Base-by-base conservation (phyloP, 1,284 basidiomycete genomes). In the Phellinidium pouzarii region DNA sequence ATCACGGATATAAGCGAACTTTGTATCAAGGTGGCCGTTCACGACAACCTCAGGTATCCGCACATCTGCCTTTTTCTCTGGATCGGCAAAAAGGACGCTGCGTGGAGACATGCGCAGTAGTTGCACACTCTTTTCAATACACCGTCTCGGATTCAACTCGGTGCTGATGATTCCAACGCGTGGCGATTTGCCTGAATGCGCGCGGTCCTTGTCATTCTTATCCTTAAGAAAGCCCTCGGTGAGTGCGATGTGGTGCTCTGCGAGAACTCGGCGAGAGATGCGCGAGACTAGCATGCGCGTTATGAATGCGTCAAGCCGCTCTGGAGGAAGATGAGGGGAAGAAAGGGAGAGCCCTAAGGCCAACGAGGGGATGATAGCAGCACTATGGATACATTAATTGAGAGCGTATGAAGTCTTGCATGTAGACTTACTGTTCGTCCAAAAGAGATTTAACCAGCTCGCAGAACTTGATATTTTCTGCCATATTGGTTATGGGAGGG, bases 141-240 rank as follows among this genome's bases (percentile, higher is more conserved):
- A 85, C 44, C 77, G 77, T 58, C 78, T 78, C 47, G 91, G 79
- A 59, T 79, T 78, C 43, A 94, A 68, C 1, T 77, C 77, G 0
- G 91, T 92, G 61, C 85, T 85, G 48, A 95, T 93, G 58, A 95
- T 87, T 6, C 92, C 92, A 25, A 95, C 89, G 62, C 87, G 87
- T 8, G 81, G 77, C 55, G 84, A 77, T 36, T 59, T 55, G 25
- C 56, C 58, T n/a, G 44, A 7, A 19, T 26, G 31, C 2, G 62
- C 60, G 42, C 54, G 60, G 31, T 60, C 54, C 14, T 62, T 45
- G 22, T 59, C 55, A 40, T 72, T 65, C 36, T 65, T 65, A 51
- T 71, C 72, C 20, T 69, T 65, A 56, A 74, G 62, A 23, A 75
- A 74, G 36, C 77, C 78, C 53, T 82, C 77, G 3, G 88, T 86